Evolutionary conservation across 202 grass and related monocot genomes (phyloP).

Genomic region (Tripidium arundinaceum): DNA sequence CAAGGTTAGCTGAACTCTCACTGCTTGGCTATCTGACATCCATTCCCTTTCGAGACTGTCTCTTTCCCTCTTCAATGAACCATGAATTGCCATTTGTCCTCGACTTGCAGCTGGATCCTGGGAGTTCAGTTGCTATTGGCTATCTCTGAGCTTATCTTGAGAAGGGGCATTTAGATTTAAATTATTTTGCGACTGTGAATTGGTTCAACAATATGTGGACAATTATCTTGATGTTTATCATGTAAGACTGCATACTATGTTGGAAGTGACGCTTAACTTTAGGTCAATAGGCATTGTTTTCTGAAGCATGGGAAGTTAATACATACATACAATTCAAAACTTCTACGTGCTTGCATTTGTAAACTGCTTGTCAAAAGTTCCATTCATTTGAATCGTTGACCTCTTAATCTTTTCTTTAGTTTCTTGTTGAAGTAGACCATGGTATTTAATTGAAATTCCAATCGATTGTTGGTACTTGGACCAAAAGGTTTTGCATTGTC

Average conservation of each 20-base stretch:
- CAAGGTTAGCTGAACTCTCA: not conserved
- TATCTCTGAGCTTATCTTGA: not conserved
- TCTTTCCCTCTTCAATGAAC: not conserved
- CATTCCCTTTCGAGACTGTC: not conserved
- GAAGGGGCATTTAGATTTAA: not conserved
- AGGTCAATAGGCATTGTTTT: not conserved
- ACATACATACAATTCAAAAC: not conserved
- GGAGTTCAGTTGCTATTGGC: not conserved
- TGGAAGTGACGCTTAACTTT: not conserved
- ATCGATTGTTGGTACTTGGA: not conserved
- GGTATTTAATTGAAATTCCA: slow-evolving; percentile 5
- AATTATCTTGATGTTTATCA: not conserved
- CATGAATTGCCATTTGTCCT: not conserved
- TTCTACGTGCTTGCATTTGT: not conserved
- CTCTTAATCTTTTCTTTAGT: not conserved
- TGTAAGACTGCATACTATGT: not conserved
- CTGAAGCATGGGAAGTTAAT: not conserved
- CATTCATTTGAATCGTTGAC: not conserved
- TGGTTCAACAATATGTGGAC: not conserved
- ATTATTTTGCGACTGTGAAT: not conserved
- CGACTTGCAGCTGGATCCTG: not conserved
- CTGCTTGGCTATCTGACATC: not conserved
- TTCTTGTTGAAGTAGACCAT: not conserved
- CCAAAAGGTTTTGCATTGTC: not conserved
- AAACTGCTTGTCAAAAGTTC: not conserved